These are phyloP conservation scores for Aeschynomene evenia DNA, from an alignment of 306 rosid species.

Conservation along the genomic window DNA sequence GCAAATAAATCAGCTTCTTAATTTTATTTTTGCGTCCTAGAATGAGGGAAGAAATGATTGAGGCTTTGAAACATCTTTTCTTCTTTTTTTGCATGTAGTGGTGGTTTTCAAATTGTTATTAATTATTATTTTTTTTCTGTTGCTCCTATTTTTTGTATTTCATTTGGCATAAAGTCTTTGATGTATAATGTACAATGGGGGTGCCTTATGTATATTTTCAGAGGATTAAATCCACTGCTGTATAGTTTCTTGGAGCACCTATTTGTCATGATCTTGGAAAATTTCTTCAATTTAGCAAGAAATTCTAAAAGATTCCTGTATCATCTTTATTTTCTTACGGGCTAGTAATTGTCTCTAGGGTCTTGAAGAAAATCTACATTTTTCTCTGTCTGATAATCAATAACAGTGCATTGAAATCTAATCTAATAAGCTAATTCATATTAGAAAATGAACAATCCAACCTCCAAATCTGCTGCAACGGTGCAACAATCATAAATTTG, in stretches of 20 bases:
- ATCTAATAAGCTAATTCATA: not conserved
- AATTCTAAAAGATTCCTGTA: not conserved
- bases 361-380: not conserved
- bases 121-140: constrained; percentile 13
- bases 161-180: constrained; percentile 40
- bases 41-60: constrained; percentile 27
- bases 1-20: constrained; percentile 56
- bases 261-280: constrained; percentile 28
- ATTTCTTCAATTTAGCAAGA: constrained; percentile 24
- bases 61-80: constrained; percentile 25
- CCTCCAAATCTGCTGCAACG: not conserved
- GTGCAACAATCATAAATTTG: not conserved
- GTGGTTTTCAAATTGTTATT: constrained; percentile 31
- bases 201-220: constrained; percentile 50
- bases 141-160: constrained; percentile 54
- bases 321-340: not conserved
- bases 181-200: constrained; percentile 46
- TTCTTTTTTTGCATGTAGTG: constrained; percentile 25
- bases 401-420: not conserved
- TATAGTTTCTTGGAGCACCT: constrained; percentile 44
- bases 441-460: not conserved
- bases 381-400: not conserved
- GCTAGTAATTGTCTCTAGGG: not conserved
- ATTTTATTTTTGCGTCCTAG: constrained; percentile 39
- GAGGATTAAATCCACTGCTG: constrained; percentile 44